Conservation (phyloP, 192 early-diverging fungal species). For the Coemansia brasiliensis region DNA sequence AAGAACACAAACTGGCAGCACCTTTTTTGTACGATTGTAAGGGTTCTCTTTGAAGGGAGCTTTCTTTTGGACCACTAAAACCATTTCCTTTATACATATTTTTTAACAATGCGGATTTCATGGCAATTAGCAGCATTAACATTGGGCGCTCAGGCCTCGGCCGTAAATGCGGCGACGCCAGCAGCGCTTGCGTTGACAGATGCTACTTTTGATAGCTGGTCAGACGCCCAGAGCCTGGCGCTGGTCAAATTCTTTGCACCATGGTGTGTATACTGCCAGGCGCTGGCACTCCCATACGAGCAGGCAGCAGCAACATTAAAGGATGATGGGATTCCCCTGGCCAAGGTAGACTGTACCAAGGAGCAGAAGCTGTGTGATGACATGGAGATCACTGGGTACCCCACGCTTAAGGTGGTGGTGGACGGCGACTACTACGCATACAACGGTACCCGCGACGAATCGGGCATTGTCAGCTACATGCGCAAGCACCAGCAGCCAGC, state of each 20-base stretch:
- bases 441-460: slow-evolving; percentile 83
- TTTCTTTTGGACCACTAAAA: background rate
- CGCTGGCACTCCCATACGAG: slow-evolving; percentile 89
- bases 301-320: slow-evolving; percentile 82
- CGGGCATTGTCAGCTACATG: slow-evolving; percentile 88
- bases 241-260: slow-evolving; percentile 96
- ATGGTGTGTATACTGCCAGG: slow-evolving; percentile 87
- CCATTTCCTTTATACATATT: background rate
- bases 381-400: slow-evolving; percentile 79
- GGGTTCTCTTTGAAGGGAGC: background rate
- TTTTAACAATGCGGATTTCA: slow-evolving; percentile 2
- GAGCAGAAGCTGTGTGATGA: slow-evolving; percentile 78
- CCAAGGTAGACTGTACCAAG: slow-evolving; percentile 96
- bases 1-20: background rate
- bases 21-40: too few species aligned
- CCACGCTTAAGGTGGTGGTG: slow-evolving; percentile 86
- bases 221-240: slow-evolving; percentile 66
- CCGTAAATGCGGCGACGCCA: slow-evolving; percentile 19
- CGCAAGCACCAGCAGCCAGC: slow-evolving; percentile 84
- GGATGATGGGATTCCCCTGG: slow-evolving; percentile 68
- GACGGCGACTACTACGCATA: slow-evolving; percentile 67
- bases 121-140: background rate
- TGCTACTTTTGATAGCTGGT: slow-evolving; percentile 64
- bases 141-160: background rate
- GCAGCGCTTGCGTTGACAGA: slow-evolving; percentile 60